These are phyloP conservation scores for Coemansia sp. DNA, from an alignment of 192 early-diverging fungal species.

Conservation along the genomic window DNA sequence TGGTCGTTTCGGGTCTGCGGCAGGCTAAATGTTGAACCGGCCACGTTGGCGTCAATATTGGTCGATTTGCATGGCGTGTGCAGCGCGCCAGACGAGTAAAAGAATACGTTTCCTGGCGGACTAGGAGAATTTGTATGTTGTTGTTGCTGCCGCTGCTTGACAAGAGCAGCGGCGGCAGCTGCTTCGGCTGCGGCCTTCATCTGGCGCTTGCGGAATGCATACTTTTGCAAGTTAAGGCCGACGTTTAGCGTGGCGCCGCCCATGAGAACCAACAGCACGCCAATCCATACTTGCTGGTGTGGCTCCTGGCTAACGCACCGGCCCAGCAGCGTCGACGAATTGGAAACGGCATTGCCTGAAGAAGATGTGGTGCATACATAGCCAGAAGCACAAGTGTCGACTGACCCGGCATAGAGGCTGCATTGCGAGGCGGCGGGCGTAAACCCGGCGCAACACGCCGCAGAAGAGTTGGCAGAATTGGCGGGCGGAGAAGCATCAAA, in stretches of 20 bases:
- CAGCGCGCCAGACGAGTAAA: conserved; percentile 17
- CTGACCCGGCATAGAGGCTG: conserved; percentile 40
- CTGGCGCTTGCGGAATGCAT: conserved; percentile 65
- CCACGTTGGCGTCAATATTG: no score
- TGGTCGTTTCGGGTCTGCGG: no score
- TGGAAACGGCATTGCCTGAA: background rate
- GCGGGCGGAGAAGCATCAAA: conserved; percentile 19
- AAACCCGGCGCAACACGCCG: conserved; percentile 57
- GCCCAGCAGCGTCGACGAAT: conserved; percentile 25
- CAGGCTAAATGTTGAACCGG: no score
- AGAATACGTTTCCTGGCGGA: conserved; percentile 1
- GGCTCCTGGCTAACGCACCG: conserved; percentile 50
- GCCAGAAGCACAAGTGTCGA: conserved; percentile 52
- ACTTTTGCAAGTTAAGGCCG: conserved; percentile 78
- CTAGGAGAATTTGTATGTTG: background rate
- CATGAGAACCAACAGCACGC: conserved; percentile 64
- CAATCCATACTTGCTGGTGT: conserved; percentile 63
- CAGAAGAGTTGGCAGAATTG: conserved; percentile 23
- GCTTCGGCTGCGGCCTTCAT: conserved; percentile 37
- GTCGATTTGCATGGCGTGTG: background rate
- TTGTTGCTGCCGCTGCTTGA: background rate
- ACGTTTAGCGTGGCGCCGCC: conserved; percentile 66
- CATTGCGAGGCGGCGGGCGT: conserved; percentile 34
- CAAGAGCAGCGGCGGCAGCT: background rate
- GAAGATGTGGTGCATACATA: conserved; percentile 23